phyloP scores from a whole-genome alignment of 208 protist species.

The Angomonas deanei region DNA sequence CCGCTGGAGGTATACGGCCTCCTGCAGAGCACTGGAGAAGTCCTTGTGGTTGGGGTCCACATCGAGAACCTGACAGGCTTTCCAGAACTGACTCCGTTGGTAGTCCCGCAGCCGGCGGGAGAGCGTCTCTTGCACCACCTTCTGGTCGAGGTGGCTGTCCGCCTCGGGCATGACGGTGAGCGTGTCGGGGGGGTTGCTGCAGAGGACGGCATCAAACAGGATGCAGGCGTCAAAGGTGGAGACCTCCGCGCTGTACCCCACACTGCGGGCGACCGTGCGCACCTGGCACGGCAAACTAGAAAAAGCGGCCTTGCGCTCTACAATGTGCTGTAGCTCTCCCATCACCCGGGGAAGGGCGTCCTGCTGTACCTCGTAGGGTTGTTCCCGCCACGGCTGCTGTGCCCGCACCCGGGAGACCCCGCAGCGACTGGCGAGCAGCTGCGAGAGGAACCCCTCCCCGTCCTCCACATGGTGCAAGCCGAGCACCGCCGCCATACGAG shows the following conservation, averaged over 20 bases:
- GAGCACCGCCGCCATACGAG: conserved; percentile 61
- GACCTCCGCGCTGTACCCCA: conserved; percentile 77
- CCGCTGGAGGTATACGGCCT: conserved; percentile 58
- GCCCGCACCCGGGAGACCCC: conserved; percentile 68
- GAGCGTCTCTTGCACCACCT: conserved; percentile 9
- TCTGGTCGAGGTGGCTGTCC: conserved; percentile 6
- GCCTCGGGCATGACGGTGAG: conserved; percentile 26
- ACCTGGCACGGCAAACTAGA: conserved; percentile 30
- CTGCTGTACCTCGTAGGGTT: conserved; percentile 38
- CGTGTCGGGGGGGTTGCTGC: conserved; percentile 28
- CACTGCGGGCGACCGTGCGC: conserved; percentile 48
- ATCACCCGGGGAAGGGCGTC: conserved; percentile 53
- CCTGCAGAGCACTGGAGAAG: conserved; percentile 53
- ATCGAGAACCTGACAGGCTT: conserved; percentile 61
- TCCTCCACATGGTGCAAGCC: conserved; percentile 79
- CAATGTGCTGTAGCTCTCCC: conserved; percentile 48
- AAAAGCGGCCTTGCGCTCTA: conserved; percentile 27
- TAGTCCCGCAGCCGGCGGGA: conserved; percentile 40
- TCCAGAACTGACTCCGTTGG: conserved; percentile 74
- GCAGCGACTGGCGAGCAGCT: conserved; percentile 76
- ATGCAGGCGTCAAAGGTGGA: conserved; percentile 76
- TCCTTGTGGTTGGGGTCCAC: conserved; percentile 63
- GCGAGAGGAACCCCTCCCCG: conserved; percentile 58
- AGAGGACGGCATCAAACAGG: conserved; percentile 61
- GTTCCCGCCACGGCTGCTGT: conserved; percentile 72